A percentile compares a stretch with the other conserved stretches of the same genome.
phyloP scores from a whole-genome alignment of 192 early-diverging fungal genomes.

The Gonapodya prolifera region DNA sequence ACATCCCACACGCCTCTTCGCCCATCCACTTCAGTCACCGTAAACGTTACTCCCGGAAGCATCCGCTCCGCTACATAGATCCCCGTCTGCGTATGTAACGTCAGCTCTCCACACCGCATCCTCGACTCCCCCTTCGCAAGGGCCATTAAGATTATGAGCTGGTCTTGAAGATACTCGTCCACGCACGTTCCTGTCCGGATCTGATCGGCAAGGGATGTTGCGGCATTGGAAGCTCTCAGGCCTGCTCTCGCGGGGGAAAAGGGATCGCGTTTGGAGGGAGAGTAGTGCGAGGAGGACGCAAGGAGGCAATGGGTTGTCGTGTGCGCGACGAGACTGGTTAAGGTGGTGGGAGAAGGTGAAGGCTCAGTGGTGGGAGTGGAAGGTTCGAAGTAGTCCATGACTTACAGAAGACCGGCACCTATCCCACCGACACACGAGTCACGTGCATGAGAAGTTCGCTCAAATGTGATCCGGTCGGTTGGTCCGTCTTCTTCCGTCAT shows the following conservation, averaged over 20 bases:
- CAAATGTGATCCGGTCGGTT: neutral
- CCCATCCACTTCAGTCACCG: neutral
- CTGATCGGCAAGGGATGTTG: neutral
- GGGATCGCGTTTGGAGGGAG: neutral
- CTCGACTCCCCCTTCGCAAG: neutral
- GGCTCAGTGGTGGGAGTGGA: neutral
- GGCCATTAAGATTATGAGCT: neutral
- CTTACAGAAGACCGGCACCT: neutral
- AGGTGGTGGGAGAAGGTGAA: neutral
- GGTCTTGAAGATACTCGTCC: conserved; percentile 7
- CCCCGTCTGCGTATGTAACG: neutral
- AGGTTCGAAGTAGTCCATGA: neutral
- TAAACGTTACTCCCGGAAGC: neutral
- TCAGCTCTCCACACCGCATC: neutral
- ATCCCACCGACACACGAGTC: neutral
- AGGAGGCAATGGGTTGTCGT: neutral
- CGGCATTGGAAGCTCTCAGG: neutral
- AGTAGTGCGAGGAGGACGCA: neutral
- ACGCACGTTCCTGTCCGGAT: neutral
- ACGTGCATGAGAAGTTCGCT: neutral
- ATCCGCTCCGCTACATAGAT: neutral
- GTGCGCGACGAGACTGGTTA: neutral
- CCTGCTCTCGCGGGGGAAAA: neutral
- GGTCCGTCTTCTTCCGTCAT: neutral
- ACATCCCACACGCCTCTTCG: neutral